Evolutionary conservation across 1,139 yeast species (phyloP).

Genomic region (Taphrina wiesneri): DNA sequence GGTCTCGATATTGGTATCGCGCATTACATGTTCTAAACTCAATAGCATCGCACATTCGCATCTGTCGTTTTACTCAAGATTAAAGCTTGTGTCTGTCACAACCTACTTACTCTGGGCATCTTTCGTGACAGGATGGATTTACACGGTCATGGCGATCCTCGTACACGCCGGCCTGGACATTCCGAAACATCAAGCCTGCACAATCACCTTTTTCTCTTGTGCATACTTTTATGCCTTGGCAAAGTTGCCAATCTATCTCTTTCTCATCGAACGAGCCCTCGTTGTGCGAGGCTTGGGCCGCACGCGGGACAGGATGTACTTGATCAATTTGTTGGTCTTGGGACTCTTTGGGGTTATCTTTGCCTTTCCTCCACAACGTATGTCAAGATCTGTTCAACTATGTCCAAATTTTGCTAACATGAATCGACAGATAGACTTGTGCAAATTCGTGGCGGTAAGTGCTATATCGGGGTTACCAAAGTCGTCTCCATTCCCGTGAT

Average conservation of each 20-base stretch:
- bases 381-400: neutral
- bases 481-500: neutral
- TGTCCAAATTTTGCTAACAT: neutral
- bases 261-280: constrained; percentile 1
- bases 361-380: neutral
- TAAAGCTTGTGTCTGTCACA: neutral
- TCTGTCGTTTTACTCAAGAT: neutral
- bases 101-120: neutral
- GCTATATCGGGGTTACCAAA: neutral
- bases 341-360: neutral
- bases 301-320: neutral
- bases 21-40: neutral
- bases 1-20: neutral
- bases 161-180: neutral
- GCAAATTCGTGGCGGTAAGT: neutral
- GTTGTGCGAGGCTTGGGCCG: neutral
- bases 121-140: neutral
- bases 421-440: neutral
- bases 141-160: neutral
- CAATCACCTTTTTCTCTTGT: neutral
- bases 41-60: neutral
- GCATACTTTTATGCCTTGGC: neutral
- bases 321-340: neutral
- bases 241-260: neutral
- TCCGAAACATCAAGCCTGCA: neutral